These are phyloP conservation scores for Leucocoprinus sp. DNA, from an alignment of 768 basidiomycete genomes.

Conservation along the genomic window DNA sequence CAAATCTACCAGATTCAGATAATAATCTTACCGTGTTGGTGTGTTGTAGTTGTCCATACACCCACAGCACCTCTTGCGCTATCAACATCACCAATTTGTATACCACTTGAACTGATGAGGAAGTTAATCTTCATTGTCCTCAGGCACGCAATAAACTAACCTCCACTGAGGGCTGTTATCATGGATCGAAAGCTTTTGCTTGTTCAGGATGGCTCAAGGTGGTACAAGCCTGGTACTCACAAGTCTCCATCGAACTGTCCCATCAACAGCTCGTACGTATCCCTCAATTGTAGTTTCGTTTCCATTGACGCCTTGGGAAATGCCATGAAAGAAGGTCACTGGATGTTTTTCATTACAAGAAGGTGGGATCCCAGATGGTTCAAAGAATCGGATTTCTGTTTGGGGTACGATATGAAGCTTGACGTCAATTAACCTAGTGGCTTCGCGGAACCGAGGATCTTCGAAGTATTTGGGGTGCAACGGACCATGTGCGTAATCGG, in stretches of 20 bases:
- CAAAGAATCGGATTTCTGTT: constrained; percentile 22
- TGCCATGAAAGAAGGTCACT: constrained; percentile 39
- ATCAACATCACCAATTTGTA: constrained; percentile 57
- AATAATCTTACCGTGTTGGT: constrained; percentile 40
- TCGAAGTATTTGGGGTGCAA: constrained; percentile 43
- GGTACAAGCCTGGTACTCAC: constrained; percentile 28
- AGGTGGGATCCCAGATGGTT: constrained; percentile 12
- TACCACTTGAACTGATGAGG: constrained; percentile 48
- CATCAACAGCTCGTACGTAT: constrained; percentile 34
- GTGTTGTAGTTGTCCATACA: constrained; percentile 56
- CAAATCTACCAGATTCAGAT: background rate
- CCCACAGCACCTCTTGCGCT: constrained; percentile 64
- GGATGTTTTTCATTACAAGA: constrained; percentile 25
- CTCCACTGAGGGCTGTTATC: constrained; percentile 51
- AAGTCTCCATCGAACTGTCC: constrained; percentile 47
- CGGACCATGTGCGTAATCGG: constrained; percentile 26
- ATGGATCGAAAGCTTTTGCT: constrained; percentile 42
- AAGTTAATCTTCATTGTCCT: background rate
- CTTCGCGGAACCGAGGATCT: constrained; percentile 51
- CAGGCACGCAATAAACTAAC: constrained; percentile 24
- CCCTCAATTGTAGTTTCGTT: constrained; percentile 41
- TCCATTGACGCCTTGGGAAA: constrained; percentile 33
- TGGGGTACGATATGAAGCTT: constrained; percentile 38
- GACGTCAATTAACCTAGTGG: constrained; percentile 54
- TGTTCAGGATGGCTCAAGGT: constrained; percentile 5